Base-by-base conservation (phyloP, 2,329 filamentous ascomycete genomes). In the Sporothrix euskadiensis region DNA sequence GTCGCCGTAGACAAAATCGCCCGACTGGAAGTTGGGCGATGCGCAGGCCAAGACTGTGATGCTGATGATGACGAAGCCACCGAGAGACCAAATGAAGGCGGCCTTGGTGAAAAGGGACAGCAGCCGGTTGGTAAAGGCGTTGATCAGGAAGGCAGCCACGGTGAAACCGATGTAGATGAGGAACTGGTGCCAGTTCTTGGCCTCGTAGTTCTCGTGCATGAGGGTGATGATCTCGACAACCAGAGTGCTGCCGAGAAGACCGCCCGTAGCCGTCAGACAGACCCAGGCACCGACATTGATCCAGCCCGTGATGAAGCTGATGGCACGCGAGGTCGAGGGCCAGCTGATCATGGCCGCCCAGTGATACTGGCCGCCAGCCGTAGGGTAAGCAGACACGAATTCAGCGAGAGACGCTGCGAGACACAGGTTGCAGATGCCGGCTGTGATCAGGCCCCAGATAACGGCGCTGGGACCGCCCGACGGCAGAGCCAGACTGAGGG, bases 201-300 rank as follows among this genome's bases (percentile, higher is more conserved):
- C 74, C 30, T 84, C 82, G 78, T 90, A 93, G 69, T 79, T 82
- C 0, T 87, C 83, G 76, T 90, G 82, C 80, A 89, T 86, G 49
- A 93, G 82, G 1, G 86, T 84, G 71, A 92, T 89, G 59, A 91
- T 85, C 72, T 90, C 89, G 35, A 91, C 79, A 69, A 93, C 86
- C 75, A 93, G 86, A 75, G 90, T 87, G 76, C 88, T 91, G 14
- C 89, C 90, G 5, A 93, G 84, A 30, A 92, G 83, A 1, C 90
- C 90, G 19, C 88, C 91, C 0, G 90, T 91, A 8, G 91, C 91
- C 4, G 88, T 89, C 71, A 93, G 81, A 10, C 88, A 88, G 44
- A 92, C 89, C 89, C 91, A 93, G 19, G 90, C 91, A n/a, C 89
- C 89, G 52, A 89, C 87, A 77, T 90, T 91, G 80, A 90, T 92